Conservation (phyloP, 192 early-diverging fungal species). For the Phycomyces blakesleeanus region DNA sequence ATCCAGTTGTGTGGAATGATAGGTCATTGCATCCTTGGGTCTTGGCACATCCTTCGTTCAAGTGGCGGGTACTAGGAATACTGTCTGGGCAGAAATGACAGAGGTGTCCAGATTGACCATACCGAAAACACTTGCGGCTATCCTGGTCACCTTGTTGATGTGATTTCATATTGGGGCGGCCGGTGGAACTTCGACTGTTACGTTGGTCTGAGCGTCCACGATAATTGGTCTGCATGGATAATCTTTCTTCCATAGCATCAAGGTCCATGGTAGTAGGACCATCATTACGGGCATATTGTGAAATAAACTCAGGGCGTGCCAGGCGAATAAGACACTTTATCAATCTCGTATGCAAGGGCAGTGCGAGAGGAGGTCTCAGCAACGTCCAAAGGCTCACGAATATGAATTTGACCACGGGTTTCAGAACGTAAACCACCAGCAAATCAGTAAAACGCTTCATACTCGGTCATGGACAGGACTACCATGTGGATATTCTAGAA, state of each 20-base stretch:
- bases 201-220: too few relatives aligned
- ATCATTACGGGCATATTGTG: background rate
- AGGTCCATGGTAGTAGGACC: background rate
- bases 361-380: background rate
- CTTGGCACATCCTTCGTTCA: background rate
- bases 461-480: too few relatives aligned
- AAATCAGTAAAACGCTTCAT: background rate
- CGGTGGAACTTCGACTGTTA: too few relatives aligned
- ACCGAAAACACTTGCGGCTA: background rate
- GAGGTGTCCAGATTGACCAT: background rate
- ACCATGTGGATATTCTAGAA: background rate
- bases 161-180: background rate
- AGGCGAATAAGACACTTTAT: background rate
- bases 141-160: background rate
- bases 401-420: background rate
- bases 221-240: background rate
- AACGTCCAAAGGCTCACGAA: background rate
- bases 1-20: background rate
- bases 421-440: background rate
- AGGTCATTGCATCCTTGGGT: background rate
- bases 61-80: background rate
- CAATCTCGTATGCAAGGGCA: background rate
- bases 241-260: background rate
- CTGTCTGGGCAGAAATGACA: background rate
- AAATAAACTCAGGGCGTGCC: background rate